Conservation (phyloP, 306 rosid genomes). For the Fagus sylvatica region DNA sequence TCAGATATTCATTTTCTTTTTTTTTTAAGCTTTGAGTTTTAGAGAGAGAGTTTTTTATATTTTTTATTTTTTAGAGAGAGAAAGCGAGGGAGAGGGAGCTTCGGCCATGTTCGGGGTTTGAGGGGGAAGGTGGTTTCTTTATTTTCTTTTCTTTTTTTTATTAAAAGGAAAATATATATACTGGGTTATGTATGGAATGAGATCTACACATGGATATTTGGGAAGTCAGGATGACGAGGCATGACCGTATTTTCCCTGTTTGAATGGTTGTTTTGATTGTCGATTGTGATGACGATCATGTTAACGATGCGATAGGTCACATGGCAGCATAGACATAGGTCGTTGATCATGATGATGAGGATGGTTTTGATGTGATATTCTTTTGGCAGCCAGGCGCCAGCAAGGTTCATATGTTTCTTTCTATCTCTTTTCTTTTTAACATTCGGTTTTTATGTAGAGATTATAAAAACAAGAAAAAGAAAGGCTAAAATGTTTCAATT, state of each 20-base stretch:
- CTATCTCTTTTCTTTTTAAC: no score
- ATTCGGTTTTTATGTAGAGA: background rate
- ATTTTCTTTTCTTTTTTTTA: background rate
- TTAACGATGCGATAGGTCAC: no score
- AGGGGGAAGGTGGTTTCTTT: conserved; percentile 12
- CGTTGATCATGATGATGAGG: background rate
- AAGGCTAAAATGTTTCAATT: background rate
- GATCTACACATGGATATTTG: background rate
- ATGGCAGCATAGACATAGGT: background rate
- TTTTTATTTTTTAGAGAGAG: conserved; percentile 28
- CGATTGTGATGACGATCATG: no score
- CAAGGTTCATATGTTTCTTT: background rate
- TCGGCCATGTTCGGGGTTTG: conserved; percentile 59
- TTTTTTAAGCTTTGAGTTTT: background rate
- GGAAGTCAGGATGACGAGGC: no score
- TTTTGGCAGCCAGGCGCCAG: background rate
- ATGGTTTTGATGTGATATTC: background rate
- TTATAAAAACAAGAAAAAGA: background rate
- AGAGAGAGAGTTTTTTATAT: conserved; percentile 19
- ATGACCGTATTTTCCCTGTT: no score
- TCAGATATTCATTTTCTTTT: conserved; percentile 25
- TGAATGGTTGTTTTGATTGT: no score
- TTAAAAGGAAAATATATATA: background rate
- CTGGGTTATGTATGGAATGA: background rate
- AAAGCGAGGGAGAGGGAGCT: conserved; percentile 21